Percentiles rank a stretch among this genome's conserved stretches.
phyloP scores from a whole-genome alignment of 2,329 filamentous ascomycete species.

The Parastagonospora avenae region DNA sequence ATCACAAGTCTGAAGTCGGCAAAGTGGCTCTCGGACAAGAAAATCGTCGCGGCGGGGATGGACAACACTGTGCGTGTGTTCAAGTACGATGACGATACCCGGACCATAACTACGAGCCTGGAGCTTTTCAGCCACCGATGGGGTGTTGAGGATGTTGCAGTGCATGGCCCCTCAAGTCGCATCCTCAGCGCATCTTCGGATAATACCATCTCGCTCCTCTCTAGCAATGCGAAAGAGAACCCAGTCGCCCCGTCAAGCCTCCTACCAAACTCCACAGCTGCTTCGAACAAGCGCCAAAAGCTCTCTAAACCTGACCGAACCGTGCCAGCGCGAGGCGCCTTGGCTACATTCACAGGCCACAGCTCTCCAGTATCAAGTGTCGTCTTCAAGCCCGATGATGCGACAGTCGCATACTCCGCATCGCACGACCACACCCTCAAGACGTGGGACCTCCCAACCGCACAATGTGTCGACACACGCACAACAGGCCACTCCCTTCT shows the following conservation, averaged over 20 bases:
- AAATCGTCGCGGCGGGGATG: conserved; percentile 81
- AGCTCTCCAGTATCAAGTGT: conserved; percentile 76
- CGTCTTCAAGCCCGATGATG: conserved; percentile 82
- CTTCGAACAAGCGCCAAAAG: conserved; percentile 77
- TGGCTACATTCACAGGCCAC: conserved; percentile 75
- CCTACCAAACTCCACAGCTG: conserved; percentile 68
- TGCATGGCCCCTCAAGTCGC: conserved; percentile 73
- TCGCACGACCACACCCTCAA: conserved; percentile 90
- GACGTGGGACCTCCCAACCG: conserved; percentile 88
- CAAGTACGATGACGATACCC: conserved; percentile 76
- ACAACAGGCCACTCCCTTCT: conserved; percentile 84
- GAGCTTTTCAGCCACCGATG: conserved; percentile 84
- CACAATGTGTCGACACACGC: conserved; percentile 76
- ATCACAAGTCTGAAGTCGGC: conserved; percentile 77
- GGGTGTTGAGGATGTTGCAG: conserved; percentile 74
- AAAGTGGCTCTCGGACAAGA: conserved; percentile 77
- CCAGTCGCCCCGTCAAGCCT: conserved; percentile 73
- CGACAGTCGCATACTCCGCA: conserved; percentile 87
- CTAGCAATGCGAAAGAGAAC: conserved; percentile 74
- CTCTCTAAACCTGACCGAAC: conserved; percentile 61
- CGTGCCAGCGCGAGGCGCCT: conserved; percentile 76
- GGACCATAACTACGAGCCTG: conserved; percentile 70
- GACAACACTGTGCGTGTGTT: conserved; percentile 88
- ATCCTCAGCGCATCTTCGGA: conserved; percentile 87
- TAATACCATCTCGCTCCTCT: conserved; percentile 86